Conservation (phyloP, 1,139 yeast genomes). For the Arxiozyma telluris region DNA sequence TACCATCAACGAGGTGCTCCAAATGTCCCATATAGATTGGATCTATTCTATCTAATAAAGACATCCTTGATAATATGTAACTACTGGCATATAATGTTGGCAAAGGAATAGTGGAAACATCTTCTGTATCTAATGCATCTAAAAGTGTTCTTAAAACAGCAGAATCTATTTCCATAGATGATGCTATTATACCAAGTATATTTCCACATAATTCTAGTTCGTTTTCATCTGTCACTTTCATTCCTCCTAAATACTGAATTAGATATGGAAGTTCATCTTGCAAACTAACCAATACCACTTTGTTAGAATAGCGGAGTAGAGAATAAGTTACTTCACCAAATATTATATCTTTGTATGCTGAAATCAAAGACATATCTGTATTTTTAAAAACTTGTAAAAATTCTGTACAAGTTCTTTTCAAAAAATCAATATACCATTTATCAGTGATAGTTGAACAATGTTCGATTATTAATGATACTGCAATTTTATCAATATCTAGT, state of each 20-base stretch:
- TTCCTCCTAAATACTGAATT: conserved; percentile 19
- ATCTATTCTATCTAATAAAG: conserved; percentile 26
- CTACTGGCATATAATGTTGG: conserved; percentile 37
- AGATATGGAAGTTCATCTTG: conserved; percentile 16
- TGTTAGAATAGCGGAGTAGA: conserved; percentile 28
- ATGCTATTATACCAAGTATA: conserved; percentile 43
- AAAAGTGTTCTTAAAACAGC: conserved; percentile 9
- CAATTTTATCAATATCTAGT: conserved; percentile 49
- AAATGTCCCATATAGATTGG: background rate
- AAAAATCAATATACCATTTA: conserved; percentile 20
- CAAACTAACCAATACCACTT: conserved; percentile 17
- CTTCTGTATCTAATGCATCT: conserved; percentile 1
- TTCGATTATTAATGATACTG: conserved; percentile 28
- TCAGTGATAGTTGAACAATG: conserved; percentile 5
- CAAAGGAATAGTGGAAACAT: conserved; percentile 6
- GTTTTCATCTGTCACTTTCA: conserved; percentile 16
- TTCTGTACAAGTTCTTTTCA: conserved; percentile 33
- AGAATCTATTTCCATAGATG: conserved; percentile 29
- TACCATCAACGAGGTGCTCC: conserved; percentile 2
- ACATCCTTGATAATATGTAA: conserved; percentile 45
- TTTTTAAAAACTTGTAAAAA: conserved; percentile 25
- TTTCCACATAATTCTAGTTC: conserved; percentile 33
- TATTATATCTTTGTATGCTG: conserved; percentile 13
- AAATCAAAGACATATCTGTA: conserved; percentile 12
- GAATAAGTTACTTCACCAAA: conserved; percentile 27